Percentiles rank a stretch among this genome's conserved stretches.
Evolutionary conservation across 1,284 basidiomycete species (phyloP).

Genomic region (Hypsizygus ulmarius): DNA sequence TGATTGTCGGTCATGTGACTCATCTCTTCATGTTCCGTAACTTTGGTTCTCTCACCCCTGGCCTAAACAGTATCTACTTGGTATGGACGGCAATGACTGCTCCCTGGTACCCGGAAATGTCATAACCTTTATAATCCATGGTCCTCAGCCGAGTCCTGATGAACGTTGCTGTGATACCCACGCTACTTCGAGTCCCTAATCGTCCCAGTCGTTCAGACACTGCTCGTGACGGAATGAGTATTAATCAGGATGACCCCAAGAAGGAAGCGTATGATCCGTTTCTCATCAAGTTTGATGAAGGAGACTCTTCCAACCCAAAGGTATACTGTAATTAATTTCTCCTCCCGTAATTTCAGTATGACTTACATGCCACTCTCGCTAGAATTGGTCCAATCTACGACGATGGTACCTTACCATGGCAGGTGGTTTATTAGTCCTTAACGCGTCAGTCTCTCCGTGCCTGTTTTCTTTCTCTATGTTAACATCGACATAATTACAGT

Average conservation of each 20-base stretch:
- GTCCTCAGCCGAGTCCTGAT: not conserved
- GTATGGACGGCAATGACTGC: conserved; percentile 2
- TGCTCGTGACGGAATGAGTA: conserved; percentile 5
- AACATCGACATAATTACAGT: conserved; percentile 26
- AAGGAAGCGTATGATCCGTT: conserved; percentile 27
- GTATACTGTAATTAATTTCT: conserved; percentile 17
- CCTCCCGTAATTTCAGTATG: not conserved
- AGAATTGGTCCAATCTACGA: conserved; percentile 39
- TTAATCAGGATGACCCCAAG: not conserved
- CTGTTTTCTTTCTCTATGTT: conserved; percentile 1
- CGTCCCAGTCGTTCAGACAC: conserved; percentile 4
- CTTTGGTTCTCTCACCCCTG: too few species aligned
- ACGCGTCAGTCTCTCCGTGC: conserved; percentile 42
- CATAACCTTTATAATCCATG: conserved; percentile 4
- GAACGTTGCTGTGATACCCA: not conserved
- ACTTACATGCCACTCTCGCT: conserved; percentile 1
- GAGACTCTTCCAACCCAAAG: conserved; percentile 36
- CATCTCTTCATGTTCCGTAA: not conserved
- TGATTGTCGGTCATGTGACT: not conserved
- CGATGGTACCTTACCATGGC: conserved; percentile 55
- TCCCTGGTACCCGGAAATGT: not conserved
- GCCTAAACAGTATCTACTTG: too few species aligned
- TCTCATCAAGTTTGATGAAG: conserved; percentile 32
- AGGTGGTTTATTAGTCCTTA: conserved; percentile 64
- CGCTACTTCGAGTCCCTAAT: conserved; percentile 4